Evolutionary conservation across 1,284 basidiomycete genomes (phyloP), one percentile per base, ranked within the genome.

Genomic region (Coniophora puteana): DNA sequence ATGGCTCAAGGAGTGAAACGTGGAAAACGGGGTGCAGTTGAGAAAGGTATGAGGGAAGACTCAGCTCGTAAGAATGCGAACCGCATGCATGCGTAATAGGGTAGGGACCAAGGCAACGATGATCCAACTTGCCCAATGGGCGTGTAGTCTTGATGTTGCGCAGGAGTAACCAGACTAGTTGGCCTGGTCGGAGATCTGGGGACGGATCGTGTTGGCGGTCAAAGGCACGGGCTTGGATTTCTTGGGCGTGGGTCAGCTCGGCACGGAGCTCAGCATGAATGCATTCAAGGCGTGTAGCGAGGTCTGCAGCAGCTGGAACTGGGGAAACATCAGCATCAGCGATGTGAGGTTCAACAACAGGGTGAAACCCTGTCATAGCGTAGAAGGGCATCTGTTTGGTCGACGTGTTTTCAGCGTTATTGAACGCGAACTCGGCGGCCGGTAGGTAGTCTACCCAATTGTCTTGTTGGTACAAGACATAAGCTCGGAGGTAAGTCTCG

Each of bases 1-100:
- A 46, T 12, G 66, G 66, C 49, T 67, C 55, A 3, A 72, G 59
- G 13, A 65, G 58, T 2, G 60, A 65, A 22, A 63, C 55, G 45
- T 72, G 59, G 54, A 73, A 73, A 8, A 73, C 65, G 6, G 63
- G 61, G 41, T 65, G 57, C 6, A 65, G 50, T 16, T 41, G 44
- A 16, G 59, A 60, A 8, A 64, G 49, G 37, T 59, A 57, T 12
- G 51, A 28, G 18, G 63, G 61, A 14, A 65, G 57, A 29, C 58
- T 49, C 10, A 70, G 56, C 33, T 42, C 50, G 45, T 51, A 64
- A 3, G 58, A 38, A n/a, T 47, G 42, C 5, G 51, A 36, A 26
- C 51, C 52, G 25, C 56, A 28, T 32, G 49, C 39, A 4, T 38
- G 34, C 16, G 59, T 39, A 20, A 72, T 50, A 0, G 43, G 47